Evolutionary conservation across 2,329 filamentous ascomycete species (phyloP).

Genomic region (Fusarium drepaniforme): DNA sequence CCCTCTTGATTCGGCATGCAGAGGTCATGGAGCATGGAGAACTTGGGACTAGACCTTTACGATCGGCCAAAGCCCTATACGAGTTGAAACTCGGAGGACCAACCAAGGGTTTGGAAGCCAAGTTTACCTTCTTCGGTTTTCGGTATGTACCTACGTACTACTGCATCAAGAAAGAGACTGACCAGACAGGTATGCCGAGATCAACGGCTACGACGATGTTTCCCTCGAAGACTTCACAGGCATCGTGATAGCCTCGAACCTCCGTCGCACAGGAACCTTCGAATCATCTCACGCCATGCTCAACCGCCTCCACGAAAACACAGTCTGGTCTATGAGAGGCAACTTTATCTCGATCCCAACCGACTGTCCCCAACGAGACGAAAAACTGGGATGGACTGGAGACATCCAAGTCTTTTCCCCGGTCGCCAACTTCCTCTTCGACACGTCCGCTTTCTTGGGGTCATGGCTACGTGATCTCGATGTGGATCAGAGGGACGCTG

Average conservation of each 20-base stretch:
- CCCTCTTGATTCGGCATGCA: neutral
- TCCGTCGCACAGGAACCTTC: conserved; percentile 47
- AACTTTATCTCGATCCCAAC: conserved; percentile 69
- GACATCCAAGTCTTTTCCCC: conserved; percentile 61
- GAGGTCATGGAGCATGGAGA: conserved; percentile 4
- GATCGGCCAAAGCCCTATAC: neutral
- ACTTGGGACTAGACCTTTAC: neutral
- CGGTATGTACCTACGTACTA: neutral
- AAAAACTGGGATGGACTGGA: conserved; percentile 63
- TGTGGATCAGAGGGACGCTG: conserved; percentile 27
- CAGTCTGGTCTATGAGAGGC: conserved; percentile 65
- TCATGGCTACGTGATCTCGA: conserved; percentile 15
- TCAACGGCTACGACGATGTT: conserved; percentile 11
- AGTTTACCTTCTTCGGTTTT: neutral
- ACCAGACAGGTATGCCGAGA: conserved; percentile 8
- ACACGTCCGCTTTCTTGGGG: conserved; percentile 61
- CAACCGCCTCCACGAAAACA: conserved; percentile 65
- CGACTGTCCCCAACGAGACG: conserved; percentile 66
- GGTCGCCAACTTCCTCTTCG: conserved; percentile 63
- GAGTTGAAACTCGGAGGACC: neutral
- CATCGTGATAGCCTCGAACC: neutral
- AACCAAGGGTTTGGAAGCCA: neutral
- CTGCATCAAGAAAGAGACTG: neutral
- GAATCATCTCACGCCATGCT: conserved; percentile 61
- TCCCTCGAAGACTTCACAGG: conserved; percentile 11